Base-by-base conservation (phyloP, 805 yeast species). In the Suhomyces prunicola region DNA sequence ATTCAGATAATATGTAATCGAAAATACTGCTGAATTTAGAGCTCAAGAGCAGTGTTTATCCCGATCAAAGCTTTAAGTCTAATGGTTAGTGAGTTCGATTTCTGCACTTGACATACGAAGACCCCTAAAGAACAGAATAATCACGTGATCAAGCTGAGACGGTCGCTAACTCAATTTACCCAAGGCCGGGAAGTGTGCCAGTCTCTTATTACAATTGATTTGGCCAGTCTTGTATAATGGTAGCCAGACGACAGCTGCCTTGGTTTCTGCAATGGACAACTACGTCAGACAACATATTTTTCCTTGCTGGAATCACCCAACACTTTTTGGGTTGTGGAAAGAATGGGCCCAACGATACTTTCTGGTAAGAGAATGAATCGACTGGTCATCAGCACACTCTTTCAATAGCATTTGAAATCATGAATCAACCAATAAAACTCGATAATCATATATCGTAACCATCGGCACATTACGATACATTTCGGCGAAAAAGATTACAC, bases 401-500 rank as follows among this genome's bases (percentile, higher is more conserved):
- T 15, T 23, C n/a, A 26, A 23, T 9, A 19, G 22, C 12, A 26
- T 17, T 22, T 29, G 35, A 12, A 26, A 45, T 45, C 27, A 27
- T 10, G 35, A 17, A 8, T 45, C 46, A 22, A 42, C 35, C 24
- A 29, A 45, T 45, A 15, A 26, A 10, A 45, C 22, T 17, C 36
- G 35, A 27, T n/a, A 29, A 27, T n/a, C 31, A 39, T 17, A 17
- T 39, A 9, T 42, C 45, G 23, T 24, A 42, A 42, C 45, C 45
- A 23, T 41, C n/a, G 15, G 44, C 22, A 42, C 27, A 46, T 13
- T 23, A 47, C 49, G 44, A 35, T 27, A 10, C 13, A 33, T 51
- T 51, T 51, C 53, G 53, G 50, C 53, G 53, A 51, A 51, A 46
- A 17, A 26, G 7, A 15, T 15, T 31, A 29, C 53, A 51, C 53